phyloP scores from a whole-genome alignment of 805 yeast genomes.

The Spathaspora passalidarum region DNA sequence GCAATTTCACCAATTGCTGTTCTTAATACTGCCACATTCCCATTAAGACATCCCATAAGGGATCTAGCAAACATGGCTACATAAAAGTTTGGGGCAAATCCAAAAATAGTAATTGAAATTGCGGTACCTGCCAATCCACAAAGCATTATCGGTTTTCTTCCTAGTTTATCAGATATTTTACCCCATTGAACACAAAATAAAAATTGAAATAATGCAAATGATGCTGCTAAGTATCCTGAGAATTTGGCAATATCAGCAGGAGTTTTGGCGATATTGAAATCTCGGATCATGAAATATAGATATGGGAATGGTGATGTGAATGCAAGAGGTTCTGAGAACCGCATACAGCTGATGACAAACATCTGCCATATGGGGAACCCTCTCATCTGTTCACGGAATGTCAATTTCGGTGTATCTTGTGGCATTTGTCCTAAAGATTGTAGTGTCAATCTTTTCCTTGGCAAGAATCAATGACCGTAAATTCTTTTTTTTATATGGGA shows the following conservation, averaged over 20 bases:
- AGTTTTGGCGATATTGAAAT: slow-evolving; percentile 15
- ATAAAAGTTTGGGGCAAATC: slow-evolving; percentile 26
- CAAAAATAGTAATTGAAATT: slow-evolving; percentile 23
- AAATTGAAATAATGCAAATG: slow-evolving; percentile 19
- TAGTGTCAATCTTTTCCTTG: neutral
- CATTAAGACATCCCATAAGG: slow-evolving; percentile 22
- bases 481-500: neutral
- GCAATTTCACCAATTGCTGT: slow-evolving; percentile 15
- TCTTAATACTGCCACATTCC: slow-evolving; percentile 11
- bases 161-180: slow-evolving; percentile 22
- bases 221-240: slow-evolving; percentile 18
- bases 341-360: slow-evolving; percentile 31
- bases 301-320: slow-evolving; percentile 26
- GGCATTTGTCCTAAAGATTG: slow-evolving; percentile 1
- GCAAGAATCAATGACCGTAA: neutral
- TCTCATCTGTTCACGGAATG: slow-evolving; percentile 42
- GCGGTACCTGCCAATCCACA: slow-evolving; percentile 25
- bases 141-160: slow-evolving; percentile 25
- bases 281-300: slow-evolving; percentile 22
- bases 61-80: slow-evolving; percentile 27
- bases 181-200: slow-evolving; percentile 26
- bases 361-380: slow-evolving; percentile 53
- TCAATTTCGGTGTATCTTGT: slow-evolving; percentile 1
- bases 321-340: slow-evolving; percentile 50
- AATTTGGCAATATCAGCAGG: slow-evolving; percentile 17